Conservation (phyloP, 148 eudicot genomes). For the Linanthus parryae region DNA sequence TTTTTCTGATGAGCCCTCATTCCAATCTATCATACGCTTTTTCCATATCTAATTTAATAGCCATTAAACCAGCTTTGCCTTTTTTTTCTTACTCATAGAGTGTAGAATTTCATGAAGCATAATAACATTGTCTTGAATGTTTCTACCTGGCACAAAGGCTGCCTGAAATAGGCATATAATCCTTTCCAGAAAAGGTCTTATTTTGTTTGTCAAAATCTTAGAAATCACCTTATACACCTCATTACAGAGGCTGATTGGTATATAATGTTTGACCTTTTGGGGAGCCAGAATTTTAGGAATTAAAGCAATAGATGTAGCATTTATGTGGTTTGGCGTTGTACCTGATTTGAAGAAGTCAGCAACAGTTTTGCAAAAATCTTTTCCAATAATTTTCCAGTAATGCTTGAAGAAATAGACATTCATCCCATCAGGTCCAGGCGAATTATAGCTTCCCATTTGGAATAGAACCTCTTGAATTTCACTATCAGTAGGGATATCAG, state of each 20-base stretch:
- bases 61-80: neutral
- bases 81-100: neutral
- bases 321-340: neutral
- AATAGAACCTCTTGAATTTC: neutral
- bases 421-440: neutral
- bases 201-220: neutral
- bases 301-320: neutral
- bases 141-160: neutral
- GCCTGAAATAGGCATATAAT: neutral
- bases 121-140: neutral
- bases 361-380: neutral
- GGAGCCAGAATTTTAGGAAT: neutral
- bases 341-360: neutral
- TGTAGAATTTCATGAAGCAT: too few species aligned
- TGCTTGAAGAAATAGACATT: neutral
- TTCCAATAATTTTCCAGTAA: neutral
- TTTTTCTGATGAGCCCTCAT: neutral
- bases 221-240: neutral
- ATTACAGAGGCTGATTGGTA: neutral
- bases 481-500: neutral
- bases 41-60: neutral
- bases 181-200: neutral
- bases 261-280: neutral
- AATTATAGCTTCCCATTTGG: neutral
- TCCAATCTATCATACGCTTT: too few species aligned